A percentile compares a stretch with the other conserved stretches of the same genome.
Conservation (phyloP, 2,329 filamentous ascomycete species). For the Sarocladium strictum region DNA sequence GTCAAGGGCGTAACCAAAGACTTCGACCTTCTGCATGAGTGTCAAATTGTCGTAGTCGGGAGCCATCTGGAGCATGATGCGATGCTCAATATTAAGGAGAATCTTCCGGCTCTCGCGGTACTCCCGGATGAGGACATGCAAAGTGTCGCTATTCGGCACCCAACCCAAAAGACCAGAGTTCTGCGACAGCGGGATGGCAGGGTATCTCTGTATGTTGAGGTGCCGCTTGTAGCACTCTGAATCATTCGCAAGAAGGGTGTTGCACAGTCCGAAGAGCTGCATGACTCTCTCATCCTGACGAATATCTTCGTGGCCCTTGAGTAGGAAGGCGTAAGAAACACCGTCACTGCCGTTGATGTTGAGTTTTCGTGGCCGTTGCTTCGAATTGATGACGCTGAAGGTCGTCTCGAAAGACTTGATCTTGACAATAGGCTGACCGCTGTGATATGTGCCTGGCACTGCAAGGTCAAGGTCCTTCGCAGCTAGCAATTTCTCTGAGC, state of each 20-base stretch:
- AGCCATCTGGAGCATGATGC: constrained; percentile 99
- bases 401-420: constrained; percentile 89
- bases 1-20: constrained; percentile 97
- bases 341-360: constrained; percentile 87
- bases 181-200: constrained; percentile 94
- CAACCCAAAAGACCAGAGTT: constrained; percentile 93
- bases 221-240: constrained; percentile 96
- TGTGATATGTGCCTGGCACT: constrained; percentile 91
- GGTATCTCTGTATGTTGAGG: constrained; percentile 91
- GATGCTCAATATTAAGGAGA: constrained; percentile 95
- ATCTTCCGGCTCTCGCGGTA: constrained; percentile 98
- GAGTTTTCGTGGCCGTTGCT: constrained; percentile 89
- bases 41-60: constrained; percentile 98
- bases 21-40: constrained; percentile 99
- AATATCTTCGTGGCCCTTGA: constrained; percentile 99
- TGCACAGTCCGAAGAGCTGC: constrained; percentile 97
- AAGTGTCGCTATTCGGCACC: constrained; percentile 95
- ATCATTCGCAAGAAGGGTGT: constrained; percentile 89
- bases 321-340: constrained; percentile 74
- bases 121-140: constrained; percentile 94
- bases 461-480: constrained; percentile 84
- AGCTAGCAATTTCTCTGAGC: constrained; percentile 85
- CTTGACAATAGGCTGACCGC: constrained; percentile 67
- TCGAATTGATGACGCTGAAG: constrained; percentile 89
- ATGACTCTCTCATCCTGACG: constrained; percentile 98